Base-by-base conservation (phyloP, 2,329 filamentous ascomycete genomes). In the Calonectria naviculata region DNA sequence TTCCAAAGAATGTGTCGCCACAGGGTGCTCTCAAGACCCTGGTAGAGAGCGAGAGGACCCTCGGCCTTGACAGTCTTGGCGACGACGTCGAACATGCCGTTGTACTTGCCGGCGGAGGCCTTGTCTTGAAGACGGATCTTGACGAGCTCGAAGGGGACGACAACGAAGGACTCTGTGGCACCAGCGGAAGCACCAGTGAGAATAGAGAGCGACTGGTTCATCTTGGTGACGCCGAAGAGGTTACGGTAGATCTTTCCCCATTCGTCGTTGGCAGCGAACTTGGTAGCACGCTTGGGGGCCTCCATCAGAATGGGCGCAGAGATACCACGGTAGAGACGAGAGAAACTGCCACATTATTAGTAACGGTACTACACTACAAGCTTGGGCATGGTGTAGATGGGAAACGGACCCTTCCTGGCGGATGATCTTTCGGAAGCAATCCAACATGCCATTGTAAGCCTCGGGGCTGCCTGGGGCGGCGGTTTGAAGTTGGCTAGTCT, bases 71-170 rank as follows among this genome's bases (percentile, higher is more conserved):
- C 88, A 46, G 95, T 98, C 91, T 97, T 95, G 78, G 87, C 83
- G 31, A 97, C 90, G 72, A 93, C 93, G 84, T 97, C 94, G 41
- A 95, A 78, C 89, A 94, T 93, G 83, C 94, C 94, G 75, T 87
- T 93, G 87, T 97, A 97, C 84, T 94, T 97, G 82, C 93, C 91
- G 47, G 96, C 95, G 62, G 95, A 97, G 19, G 96, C 95, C 86
- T 94, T 95, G 87, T 99, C 97, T 84, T 99, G 97, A 56, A 99
- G 90, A 76, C 97, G 93, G 82, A 99, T 99, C 91, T 99, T 99
- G 89, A 99, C 93, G 70, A 98, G 91, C 88, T 98, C 97, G 84
- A 99, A 99, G 62, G 97, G 97, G 36, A 99, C 97, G 71, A 99
- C 97, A 76, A 98, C 95, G 82, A 99, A 97, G 64, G 96, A 89